Evolutionary conservation across 2,329 filamentous ascomycete genomes (phyloP).

Genomic region (Albifimbria verrucaria): DNA sequence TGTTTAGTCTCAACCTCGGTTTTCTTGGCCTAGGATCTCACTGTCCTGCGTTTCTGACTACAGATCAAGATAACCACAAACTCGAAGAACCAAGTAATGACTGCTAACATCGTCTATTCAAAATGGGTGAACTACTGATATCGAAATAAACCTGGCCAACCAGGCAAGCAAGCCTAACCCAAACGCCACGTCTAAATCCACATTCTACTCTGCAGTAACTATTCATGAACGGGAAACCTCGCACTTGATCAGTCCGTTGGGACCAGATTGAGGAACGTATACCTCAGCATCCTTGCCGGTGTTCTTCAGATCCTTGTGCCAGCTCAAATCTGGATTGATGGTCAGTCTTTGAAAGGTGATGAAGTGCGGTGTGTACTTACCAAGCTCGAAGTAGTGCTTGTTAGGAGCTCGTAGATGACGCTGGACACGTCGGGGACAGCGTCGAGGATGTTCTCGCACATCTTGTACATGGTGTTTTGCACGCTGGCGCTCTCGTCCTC

Average conservation of each 20-base stretch:
- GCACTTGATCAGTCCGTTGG: constrained; percentile 94
- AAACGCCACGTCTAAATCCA: constrained; percentile 3
- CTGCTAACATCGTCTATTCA: too few species aligned
- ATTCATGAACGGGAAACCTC: constrained; percentile 63
- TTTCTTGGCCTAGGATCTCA: neutral
- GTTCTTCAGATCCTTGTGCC: constrained; percentile 95
- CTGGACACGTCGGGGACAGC: constrained; percentile 67
- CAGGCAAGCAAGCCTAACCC: constrained; percentile 4
- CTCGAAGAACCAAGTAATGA: too few species aligned
- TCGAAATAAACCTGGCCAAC: neutral
- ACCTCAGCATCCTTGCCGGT: constrained; percentile 94
- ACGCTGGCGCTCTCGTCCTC: constrained; percentile 89
- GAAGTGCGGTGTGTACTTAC: constrained; percentile 43
- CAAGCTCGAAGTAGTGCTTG: constrained; percentile 98
- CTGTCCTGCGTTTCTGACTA: neutral
- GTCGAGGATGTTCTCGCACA: constrained; percentile 82
- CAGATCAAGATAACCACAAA: too few species aligned
- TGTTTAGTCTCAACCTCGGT: too few species aligned
- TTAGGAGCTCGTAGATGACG: constrained; percentile 84
- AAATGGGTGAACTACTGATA: too few species aligned
- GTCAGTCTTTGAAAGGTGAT: constrained; percentile 10
- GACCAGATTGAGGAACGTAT: constrained; percentile 86
- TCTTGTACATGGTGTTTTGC: constrained; percentile 98
- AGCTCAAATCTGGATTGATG: constrained; percentile 70
- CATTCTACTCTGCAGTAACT: constrained; percentile 5